Conservation (phyloP, 2,329 filamentous ascomycete species). For the Macrophomina phaseolina region DNA sequence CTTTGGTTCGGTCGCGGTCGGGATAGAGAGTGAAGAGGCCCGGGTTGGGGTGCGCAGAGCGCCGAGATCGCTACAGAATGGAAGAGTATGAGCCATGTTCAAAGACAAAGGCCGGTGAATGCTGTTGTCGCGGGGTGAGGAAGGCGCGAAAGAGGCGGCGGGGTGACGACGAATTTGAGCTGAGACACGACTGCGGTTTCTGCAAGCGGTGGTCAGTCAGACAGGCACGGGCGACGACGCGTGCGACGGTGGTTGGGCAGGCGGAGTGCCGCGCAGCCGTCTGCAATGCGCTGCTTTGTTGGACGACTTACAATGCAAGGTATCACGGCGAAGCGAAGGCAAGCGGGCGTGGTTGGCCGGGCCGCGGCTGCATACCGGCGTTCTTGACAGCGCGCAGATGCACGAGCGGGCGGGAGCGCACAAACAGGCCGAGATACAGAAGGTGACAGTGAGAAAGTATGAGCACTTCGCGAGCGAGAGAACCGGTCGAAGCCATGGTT, state of each 20-base stretch:
- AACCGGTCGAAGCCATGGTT: not conserved
- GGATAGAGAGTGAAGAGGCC: not conserved
- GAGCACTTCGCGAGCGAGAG: not conserved
- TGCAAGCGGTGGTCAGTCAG: constrained; percentile 12
- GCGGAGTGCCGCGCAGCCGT: not conserved
- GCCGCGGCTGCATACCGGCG: not conserved
- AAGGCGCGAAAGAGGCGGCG: constrained; percentile 8
- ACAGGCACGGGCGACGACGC: constrained; percentile 14
- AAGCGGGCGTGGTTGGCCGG: constrained; percentile 13
- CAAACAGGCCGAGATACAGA: not conserved
- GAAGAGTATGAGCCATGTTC: not conserved
- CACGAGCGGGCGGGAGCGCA: not conserved
- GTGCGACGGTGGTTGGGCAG: constrained; percentile 18
- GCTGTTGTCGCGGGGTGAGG: not conserved
- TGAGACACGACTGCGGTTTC: constrained; percentile 11
- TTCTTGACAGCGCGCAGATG: constrained; percentile 17
- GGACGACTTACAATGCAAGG: constrained; percentile 15
- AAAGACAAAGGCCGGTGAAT: not conserved
- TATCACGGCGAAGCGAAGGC: constrained; percentile 12
- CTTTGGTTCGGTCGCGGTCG: constrained; percentile 1
- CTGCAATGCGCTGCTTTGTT: constrained; percentile 23
- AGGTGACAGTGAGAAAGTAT: not conserved
- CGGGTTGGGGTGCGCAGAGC: constrained; percentile 5
- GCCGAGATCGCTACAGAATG: constrained; percentile 1
- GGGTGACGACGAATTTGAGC: constrained; percentile 4